These are phyloP conservation scores for Candida nemodendra DNA, from an alignment of 805 yeast species.

Conservation along the genomic window DNA sequence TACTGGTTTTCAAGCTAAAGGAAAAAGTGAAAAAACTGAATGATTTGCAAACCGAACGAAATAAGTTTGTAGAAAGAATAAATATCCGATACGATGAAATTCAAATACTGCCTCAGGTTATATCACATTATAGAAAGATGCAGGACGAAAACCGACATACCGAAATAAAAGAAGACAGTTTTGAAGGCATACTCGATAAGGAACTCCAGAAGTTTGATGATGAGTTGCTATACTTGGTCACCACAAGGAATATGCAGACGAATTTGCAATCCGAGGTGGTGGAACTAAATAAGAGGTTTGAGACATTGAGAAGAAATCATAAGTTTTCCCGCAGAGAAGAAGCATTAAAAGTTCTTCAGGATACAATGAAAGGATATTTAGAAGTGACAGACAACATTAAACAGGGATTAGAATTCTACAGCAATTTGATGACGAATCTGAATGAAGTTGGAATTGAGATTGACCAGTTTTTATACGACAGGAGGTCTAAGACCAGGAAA, in stretches of 20 bases:
- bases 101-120: constrained; percentile 51
- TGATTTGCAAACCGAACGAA: constrained; percentile 37
- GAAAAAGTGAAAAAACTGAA: constrained; percentile 30
- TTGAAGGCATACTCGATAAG: constrained; percentile 39
- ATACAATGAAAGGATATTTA: constrained; percentile 47
- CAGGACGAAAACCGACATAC: constrained; percentile 19
- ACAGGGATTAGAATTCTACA: constrained; percentile 72
- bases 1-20: constrained; percentile 37
- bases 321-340: constrained; percentile 40
- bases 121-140: constrained; percentile 26
- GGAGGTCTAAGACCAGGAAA: constrained; percentile 8
- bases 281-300: constrained; percentile 38
- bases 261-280: constrained; percentile 29
- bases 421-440: constrained; percentile 50
- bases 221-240: constrained; percentile 49
- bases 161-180: constrained; percentile 29
- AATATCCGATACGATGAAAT: constrained; percentile 45
- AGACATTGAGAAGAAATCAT: constrained; percentile 33
- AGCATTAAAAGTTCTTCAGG: constrained; percentile 51
- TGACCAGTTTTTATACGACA: constrained; percentile 33
- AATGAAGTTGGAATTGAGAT: constrained; percentile 38
- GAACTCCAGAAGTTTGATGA: constrained; percentile 47
- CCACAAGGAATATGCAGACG: constrained; percentile 38
- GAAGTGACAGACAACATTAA: constrained; percentile 60
- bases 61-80: constrained; percentile 39